Evolutionary conservation across 306 rosid species (phyloP), one percentile per base, ranked within the genome.

Genomic region (Herpetospermum pedunculosum): DNA sequence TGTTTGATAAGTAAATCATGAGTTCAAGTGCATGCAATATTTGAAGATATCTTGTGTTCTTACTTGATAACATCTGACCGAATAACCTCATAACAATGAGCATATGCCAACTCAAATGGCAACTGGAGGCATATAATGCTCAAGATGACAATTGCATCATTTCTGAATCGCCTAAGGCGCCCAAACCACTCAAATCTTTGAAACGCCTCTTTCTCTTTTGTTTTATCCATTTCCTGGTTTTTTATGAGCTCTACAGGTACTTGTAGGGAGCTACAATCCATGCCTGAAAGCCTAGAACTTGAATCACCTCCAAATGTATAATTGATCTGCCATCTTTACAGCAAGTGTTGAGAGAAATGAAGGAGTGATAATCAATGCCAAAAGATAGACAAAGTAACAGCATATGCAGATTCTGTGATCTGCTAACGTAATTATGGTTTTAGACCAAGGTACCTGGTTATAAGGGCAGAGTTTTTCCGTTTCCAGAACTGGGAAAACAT

Each of bases 401-500:
- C 12, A 35, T 15, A 53, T 41, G 38, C 29, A 62, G 53, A 65
- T 46, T 60, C 69, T n/a, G 18, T 3, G 12, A 9, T 38, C 43
- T 38, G 43, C 34, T 55, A 23, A 29, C 64, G 15, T 32, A 30
- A 30, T 32, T 18, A 29, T 60, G 69, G 23, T 48, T 21, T 18
- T 28, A 70, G 53, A 16, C 28, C 54, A 55, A 21, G 57, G 32
- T 87, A 91, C 99, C 97, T 91, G 74, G 96, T 91, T 78, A 91
- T 79, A 79, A 91, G 96, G 52, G 96, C 99, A 40, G 87, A 58
- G 69, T 94, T 94, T 85, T 91, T 94, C 40, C 99, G 95, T 80
- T 85, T 91, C 99, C 99, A 94, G 85, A 94, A 94, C 82, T 94
- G 99, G 83, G 87, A 85, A 82, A 91, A 94, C 87, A 87, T 88